Evolutionary conservation across 1,284 basidiomycete genomes (phyloP).

Genomic region (Microbotryum saponariae): DNA sequence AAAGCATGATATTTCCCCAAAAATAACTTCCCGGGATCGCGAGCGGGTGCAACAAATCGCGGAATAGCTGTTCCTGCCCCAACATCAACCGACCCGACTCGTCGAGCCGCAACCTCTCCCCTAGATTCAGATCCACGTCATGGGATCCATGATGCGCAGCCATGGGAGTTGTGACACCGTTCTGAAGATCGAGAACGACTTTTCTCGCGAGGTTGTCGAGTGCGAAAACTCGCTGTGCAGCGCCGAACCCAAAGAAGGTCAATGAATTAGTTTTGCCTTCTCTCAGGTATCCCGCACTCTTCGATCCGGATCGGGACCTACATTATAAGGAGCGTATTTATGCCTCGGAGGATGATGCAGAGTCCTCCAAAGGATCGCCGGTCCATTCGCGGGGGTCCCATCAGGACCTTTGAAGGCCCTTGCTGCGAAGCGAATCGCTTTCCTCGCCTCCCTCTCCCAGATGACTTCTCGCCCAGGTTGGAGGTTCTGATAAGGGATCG

Average conservation of each 20-base stretch:
- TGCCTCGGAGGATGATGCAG: slow-evolving; percentile 31
- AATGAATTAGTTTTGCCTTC: no score
- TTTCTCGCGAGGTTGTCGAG: slow-evolving; percentile 27
- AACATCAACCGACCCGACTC: slow-evolving; percentile 22
- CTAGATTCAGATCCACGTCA: slow-evolving; percentile 21
- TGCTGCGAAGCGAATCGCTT: slow-evolving; percentile 23
- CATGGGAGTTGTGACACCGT: background rate
- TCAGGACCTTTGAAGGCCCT: slow-evolving; percentile 15
- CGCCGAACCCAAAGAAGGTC: no score
- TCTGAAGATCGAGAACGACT: slow-evolving; percentile 21
- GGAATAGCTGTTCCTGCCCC: slow-evolving; percentile 30
- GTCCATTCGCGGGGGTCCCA: slow-evolving; percentile 17
- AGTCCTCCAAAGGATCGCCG: slow-evolving; percentile 27
- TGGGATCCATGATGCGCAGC: background rate
- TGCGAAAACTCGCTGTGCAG: slow-evolving; percentile 23
- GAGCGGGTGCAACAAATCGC: slow-evolving; percentile 29
- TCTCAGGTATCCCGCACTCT: no score
- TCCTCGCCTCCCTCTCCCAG: slow-evolving; percentile 29
- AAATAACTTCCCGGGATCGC: slow-evolving; percentile 30
- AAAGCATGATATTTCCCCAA: slow-evolving; percentile 31
- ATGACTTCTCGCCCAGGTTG: slow-evolving; percentile 11
- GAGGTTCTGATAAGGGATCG: slow-evolving; percentile 27
- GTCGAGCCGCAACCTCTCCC: slow-evolving; percentile 23
- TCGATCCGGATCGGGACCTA: background rate
- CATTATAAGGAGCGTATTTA: slow-evolving; percentile 31